phyloP scores from a whole-genome alignment of 2,329 filamentous ascomycete genomes.

The Trichoderma hamatum region DNA sequence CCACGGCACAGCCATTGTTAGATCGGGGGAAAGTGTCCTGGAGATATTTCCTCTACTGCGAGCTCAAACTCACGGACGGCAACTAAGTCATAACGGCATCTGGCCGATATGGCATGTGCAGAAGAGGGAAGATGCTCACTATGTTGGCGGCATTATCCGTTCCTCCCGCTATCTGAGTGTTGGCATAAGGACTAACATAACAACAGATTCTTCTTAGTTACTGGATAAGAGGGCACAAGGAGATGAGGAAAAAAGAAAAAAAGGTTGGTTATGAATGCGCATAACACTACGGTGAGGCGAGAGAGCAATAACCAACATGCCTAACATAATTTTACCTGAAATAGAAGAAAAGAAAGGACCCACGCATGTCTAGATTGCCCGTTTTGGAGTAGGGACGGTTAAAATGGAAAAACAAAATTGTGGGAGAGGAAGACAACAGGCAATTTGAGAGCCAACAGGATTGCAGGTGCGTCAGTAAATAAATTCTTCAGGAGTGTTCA shows the following conservation, averaged over 20 bases:
- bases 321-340: not conserved
- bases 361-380: not conserved
- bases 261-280: not conserved
- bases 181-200: slow-evolving; percentile 23
- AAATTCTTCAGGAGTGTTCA: not conserved
- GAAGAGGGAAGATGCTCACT: not conserved
- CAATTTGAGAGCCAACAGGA: not conserved
- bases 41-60: not conserved
- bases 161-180: slow-evolving; percentile 13
- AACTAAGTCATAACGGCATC: slow-evolving; percentile 12
- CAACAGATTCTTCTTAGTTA: not conserved
- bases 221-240: not conserved
- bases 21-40: not conserved
- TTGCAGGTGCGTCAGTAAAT: not conserved
- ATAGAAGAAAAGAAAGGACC: not conserved
- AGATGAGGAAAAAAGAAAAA: not conserved
- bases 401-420: not conserved
- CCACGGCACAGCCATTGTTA: slow-evolving; percentile 16
- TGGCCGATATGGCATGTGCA: not conserved
- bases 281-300: slow-evolving; percentile 10
- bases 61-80: not conserved
- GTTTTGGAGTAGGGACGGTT: not conserved
- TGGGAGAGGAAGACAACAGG: not conserved
- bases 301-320: not conserved
- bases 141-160: slow-evolving; percentile 27